Base-by-base conservation (phyloP, 106 monocot genomes). In the Posidonia australis region DNA sequence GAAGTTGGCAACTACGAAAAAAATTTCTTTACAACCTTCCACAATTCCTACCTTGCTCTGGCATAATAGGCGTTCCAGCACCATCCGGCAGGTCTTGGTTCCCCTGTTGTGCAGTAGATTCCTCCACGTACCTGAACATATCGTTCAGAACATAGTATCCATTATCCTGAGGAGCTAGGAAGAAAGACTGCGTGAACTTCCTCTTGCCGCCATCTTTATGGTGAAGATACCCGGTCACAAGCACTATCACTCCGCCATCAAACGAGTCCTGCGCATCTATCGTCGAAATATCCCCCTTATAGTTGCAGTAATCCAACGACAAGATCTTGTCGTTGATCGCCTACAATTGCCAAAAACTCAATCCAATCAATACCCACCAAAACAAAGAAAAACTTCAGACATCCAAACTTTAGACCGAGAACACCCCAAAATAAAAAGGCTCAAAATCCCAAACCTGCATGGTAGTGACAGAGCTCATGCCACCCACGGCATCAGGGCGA, bases 131-230 rank as follows among this genome's bases (percentile, higher is more conserved):
- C 41, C 89, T 72, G 25, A 94, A 90, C 4, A 94, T 78, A 57
- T 94, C 94, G 65, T 94, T 94, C 25, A 86, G 75, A 24, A 94
- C 94, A 67, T 78, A 94, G 74, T 75, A 94, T 9, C 89, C 94
- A 28, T 81, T 86, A n/a, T 86, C 94, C 54, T 94, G 94, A 1
- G 82, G 81, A 13, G 94, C 94, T n/a, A 94, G 94, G 54, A 94
- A 94, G 81, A 94, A 94, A 11, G 89, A 80, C 67, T 94, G 89
- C 2, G 94, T 70, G 67, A 94, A 94, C 42, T 73, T 78, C 66
- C 80, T 85, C 74, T 57, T 79, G 28, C 82, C 68, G 51, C 74
- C 72, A 55, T 89, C 84, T 52, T 77, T 72, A 23, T 71, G 81
- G 9, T 72, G 71, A 30, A 93, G 74, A 54, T 76, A 73, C 41